Base-by-base conservation (phyloP, 257 asterid genomes). In the Orobanche coerulescens region DNA sequence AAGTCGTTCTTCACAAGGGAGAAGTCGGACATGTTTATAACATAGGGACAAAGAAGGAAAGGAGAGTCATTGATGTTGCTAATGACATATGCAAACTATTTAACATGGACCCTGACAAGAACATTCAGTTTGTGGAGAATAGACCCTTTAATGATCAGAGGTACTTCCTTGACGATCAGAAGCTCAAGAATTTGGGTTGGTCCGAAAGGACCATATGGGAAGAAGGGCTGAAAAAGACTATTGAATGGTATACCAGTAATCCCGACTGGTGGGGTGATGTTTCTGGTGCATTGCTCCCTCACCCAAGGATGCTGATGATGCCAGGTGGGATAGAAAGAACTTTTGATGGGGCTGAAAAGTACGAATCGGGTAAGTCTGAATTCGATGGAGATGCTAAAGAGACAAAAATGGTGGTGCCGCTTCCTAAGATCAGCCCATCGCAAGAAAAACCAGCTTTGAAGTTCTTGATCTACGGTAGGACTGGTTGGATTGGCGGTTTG, bases 191-290 rank as follows among this genome's bases (percentile, higher is more conserved):
- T 58, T 64, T 92, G 78, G 96, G 98, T 26, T 92, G 98, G 98
- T 68, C 86, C 4, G 95, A 86, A 62, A 77, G 81, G 79, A 88
- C 98, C 14, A 34, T 75, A 2, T 92, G 98, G 98, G 90, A 86
- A 70, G 98, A 92, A 50, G 98, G 98, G 36, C 66, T 92, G 73
- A 84, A 49, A 51, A 92, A 92, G 80, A 92, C 98, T 3, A 81
- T 86, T 57, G 95, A 88, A 43, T 92, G 97, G 98, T 92, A 92
- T 60, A 80, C 74, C 20, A 63, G 75, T 31, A 88, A 88, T 69
- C 98, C 98, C 4, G 80, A 79, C 15, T 92, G 98, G 98, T 92
- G 98, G 98, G 98, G 98, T 2, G 95, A 92, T 77, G 95, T 92
- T 26, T 76, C 95, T 9, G 98, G 98, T 40, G 98, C 98, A 42